phyloP scores from a whole-genome alignment of 73 alveolate genomes.

The Stentor roeselii region DNA sequence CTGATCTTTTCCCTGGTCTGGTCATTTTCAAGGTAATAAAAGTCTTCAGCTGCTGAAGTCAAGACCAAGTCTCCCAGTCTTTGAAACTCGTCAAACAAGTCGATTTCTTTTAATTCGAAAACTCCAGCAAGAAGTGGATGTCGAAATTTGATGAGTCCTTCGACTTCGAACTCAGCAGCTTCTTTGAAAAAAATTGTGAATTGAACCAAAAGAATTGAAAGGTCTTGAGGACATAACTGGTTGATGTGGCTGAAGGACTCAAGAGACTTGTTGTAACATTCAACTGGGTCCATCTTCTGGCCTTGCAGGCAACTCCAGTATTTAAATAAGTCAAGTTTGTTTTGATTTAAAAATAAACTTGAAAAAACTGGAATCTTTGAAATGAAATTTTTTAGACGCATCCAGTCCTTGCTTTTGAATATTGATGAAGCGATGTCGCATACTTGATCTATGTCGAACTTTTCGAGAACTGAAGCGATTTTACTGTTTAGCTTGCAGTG shows the following conservation, averaged over 20 bases:
- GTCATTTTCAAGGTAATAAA: constrained; percentile 36
- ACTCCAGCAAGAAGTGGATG: constrained; percentile 51
- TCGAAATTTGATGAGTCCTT: constrained; percentile 32
- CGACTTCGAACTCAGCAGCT: constrained; percentile 48
- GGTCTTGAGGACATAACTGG: constrained; percentile 41
- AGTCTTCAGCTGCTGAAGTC: constrained; percentile 33
- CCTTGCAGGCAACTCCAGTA: constrained; percentile 44
- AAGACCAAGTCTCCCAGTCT: constrained; percentile 30
- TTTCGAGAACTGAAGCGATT: constrained; percentile 36
- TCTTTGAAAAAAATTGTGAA: constrained; percentile 50
- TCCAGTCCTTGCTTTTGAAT: constrained; percentile 40
- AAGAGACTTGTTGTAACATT: constrained; percentile 49
- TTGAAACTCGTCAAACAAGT: constrained; percentile 39
- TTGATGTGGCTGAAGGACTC: constrained; percentile 45
- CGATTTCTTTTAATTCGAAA: constrained; percentile 45
- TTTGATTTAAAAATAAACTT: constrained; percentile 41
- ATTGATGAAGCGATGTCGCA: constrained; percentile 42
- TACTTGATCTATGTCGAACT: constrained; percentile 27
- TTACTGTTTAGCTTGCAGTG: neutral
- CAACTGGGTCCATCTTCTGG: constrained; percentile 54
- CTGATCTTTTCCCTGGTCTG: constrained; percentile 38
- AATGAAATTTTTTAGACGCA: constrained; percentile 47
- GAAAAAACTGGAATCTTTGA: constrained; percentile 48
- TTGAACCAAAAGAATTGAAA: constrained; percentile 45
- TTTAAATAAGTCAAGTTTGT: constrained; percentile 44